Conservation (phyloP, 495 filamentous ascomycete genomes). For the Tuber calosporum region DNA sequence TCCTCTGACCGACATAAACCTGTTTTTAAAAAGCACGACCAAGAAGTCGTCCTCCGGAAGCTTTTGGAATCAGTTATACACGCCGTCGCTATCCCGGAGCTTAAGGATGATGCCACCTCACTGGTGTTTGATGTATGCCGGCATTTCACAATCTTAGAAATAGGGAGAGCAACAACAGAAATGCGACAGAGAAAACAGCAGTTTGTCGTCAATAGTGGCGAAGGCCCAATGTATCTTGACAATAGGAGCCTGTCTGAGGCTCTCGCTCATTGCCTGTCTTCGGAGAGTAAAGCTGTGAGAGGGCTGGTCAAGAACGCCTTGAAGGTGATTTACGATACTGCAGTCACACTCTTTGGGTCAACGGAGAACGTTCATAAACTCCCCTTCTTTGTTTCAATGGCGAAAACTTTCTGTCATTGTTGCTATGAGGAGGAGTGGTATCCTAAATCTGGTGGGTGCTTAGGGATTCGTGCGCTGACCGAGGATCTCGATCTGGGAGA, state of each 20-base stretch:
- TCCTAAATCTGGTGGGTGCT: constrained; percentile 81
- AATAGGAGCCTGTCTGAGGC: constrained; percentile 79
- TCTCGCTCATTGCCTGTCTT: constrained; percentile 77
- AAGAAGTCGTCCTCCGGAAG: constrained; percentile 73
- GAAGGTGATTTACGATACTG: constrained; percentile 65
- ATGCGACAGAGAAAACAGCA: constrained; percentile 61
- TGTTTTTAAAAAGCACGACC: constrained; percentile 72
- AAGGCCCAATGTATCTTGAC: constrained; percentile 79
- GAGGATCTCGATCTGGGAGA: constrained; percentile 76
- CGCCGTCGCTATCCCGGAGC: constrained; percentile 71
- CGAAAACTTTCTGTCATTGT: constrained; percentile 77
- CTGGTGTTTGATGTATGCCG: constrained; percentile 73
- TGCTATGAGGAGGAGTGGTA: constrained; percentile 98
- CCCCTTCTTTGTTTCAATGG: constrained; percentile 72
- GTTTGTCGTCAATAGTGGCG: constrained; percentile 76
- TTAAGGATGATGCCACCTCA: constrained; percentile 61
- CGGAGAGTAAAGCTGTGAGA: constrained; percentile 68
- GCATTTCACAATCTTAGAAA: constrained; percentile 87
- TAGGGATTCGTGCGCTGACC: constrained; percentile 77
- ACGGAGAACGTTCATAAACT: constrained; percentile 61
- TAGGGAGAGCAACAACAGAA: constrained; percentile 70
- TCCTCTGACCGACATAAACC: constrained; percentile 70
- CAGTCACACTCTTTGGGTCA: constrained; percentile 72
- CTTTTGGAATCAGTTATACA: constrained; percentile 83
- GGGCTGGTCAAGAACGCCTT: constrained; percentile 75